Conservation (phyloP, 2,329 filamentous ascomycete species). For the Pezicula carpinea region DNA sequence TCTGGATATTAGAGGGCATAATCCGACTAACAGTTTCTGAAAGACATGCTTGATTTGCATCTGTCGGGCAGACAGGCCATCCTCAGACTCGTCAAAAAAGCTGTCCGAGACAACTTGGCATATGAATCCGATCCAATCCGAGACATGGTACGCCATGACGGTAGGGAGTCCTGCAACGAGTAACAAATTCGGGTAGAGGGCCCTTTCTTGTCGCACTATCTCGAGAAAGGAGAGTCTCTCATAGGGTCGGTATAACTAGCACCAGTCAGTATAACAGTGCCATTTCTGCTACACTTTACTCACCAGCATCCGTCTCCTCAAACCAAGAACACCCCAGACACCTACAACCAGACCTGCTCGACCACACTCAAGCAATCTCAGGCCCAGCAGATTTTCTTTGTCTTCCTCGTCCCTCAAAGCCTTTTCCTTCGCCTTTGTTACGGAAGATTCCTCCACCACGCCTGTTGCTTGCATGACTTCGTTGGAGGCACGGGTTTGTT, state of each 20-base stretch:
- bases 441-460: conserved; percentile 26
- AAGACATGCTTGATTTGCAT: conserved; percentile 3
- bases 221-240: conserved; percentile 17
- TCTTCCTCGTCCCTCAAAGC: conserved; percentile 14
- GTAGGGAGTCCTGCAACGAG: conserved; percentile 25
- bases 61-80: conserved; percentile 9
- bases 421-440: conserved; percentile 18
- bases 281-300: neutral
- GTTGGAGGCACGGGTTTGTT: conserved; percentile 29
- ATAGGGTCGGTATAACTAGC: conserved; percentile 28
- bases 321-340: conserved; percentile 28
- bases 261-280: conserved; percentile 5
- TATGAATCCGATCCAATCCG: conserved; percentile 20
- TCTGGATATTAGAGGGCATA: neutral
- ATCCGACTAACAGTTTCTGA: conserved; percentile 11
- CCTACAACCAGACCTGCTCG: conserved; percentile 22
- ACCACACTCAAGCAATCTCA: conserved; percentile 25
- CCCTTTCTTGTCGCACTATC: conserved; percentile 22
- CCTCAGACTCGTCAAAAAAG: conserved; percentile 16
- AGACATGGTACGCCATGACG: conserved; percentile 22
- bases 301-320: conserved; percentile 28
- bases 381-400: conserved; percentile 23
- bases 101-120: conserved; percentile 18
- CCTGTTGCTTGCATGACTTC: conserved; percentile 32
- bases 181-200: conserved; percentile 12